phyloP scores from a whole-genome alignment of 2,329 filamentous ascomycete genomes.

The Exophiala lecanii-corni region DNA sequence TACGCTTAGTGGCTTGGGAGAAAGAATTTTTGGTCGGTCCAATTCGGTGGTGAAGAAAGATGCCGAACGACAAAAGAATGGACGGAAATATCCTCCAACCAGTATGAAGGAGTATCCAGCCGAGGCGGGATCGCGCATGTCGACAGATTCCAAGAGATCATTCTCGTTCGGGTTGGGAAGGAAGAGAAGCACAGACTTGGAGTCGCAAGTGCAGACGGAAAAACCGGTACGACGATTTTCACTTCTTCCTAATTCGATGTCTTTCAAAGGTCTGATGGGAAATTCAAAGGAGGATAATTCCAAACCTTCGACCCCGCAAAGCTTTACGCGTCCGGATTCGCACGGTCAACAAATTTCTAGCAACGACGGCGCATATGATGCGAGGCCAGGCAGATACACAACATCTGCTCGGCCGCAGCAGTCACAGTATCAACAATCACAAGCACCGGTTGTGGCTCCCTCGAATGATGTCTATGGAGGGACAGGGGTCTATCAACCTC shows the following conservation, averaged over 20 bases:
- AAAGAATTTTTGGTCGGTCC: constrained; percentile 78
- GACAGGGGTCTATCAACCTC: constrained; percentile 25
- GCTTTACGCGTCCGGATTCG: constrained; percentile 14
- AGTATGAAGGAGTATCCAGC: constrained; percentile 74
- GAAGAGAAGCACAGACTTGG: constrained; percentile 66
- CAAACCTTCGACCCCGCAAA: constrained; percentile 38
- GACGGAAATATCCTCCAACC: constrained; percentile 78
- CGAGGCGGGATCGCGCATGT: constrained; percentile 53
- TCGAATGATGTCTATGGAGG: constrained; percentile 27
- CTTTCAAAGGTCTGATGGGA: constrained; percentile 60
- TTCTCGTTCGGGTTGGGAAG: constrained; percentile 65
- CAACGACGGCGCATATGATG: constrained; percentile 24
- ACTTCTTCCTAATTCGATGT: constrained; percentile 61
- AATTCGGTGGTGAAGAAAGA: constrained; percentile 51
- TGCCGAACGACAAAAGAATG: constrained; percentile 40
- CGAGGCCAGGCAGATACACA: constrained; percentile 16
- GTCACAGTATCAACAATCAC: constrained; percentile 18
- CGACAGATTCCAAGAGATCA: constrained; percentile 70
- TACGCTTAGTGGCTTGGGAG: constrained; percentile 75
- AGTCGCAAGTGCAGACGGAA: constrained; percentile 51
- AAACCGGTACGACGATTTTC: constrained; percentile 64
- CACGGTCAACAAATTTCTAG: constrained; percentile 8
- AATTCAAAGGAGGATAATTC: constrained; percentile 48
- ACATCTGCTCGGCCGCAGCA: constrained; percentile 26
- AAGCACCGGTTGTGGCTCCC: constrained; percentile 5